Conservation (phyloP, 352 stramenopile genomes). For the Thalassiosira hispida region DNA sequence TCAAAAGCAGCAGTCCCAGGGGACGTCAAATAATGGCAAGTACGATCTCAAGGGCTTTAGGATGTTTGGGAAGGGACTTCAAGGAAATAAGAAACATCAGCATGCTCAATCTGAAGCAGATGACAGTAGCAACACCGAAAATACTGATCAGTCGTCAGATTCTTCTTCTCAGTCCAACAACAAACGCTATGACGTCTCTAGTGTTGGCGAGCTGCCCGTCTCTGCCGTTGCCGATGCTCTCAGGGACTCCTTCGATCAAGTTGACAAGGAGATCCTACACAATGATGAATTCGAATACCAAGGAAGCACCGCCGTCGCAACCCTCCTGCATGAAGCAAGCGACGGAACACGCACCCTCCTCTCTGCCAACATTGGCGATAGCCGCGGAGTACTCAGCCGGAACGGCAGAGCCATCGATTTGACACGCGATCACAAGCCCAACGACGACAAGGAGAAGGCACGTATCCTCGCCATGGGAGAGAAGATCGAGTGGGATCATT, state of each 20-base stretch:
- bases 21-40: constrained; percentile 17
- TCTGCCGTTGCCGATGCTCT: constrained; percentile 66
- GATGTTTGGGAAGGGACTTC: constrained; percentile 43
- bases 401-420: constrained; percentile 80
- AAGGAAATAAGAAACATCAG: constrained; percentile 17
- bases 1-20: constrained; percentile 45
- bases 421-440: constrained; percentile 87
- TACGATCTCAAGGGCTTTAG: constrained; percentile 48
- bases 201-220: constrained; percentile 47
- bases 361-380: constrained; percentile 93
- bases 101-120: constrained; percentile 20
- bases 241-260: constrained; percentile 64
- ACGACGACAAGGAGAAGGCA: constrained; percentile 81
- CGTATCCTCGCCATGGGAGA: constrained; percentile 85
- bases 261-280: constrained; percentile 76
- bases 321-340: constrained; percentile 70
- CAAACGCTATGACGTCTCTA: constrained; percentile 46
- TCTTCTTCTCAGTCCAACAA: constrained; percentile 10
- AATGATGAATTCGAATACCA: constrained; percentile 77
- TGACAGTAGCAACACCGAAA: constrained; percentile 22
- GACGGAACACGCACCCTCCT: constrained; percentile 72
- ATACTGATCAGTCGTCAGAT: constrained; percentile 10
- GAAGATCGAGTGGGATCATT: constrained; percentile 84
- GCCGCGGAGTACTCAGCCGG: constrained; percentile 91
- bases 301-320: constrained; percentile 81